A percentile compares a stretch with the other conserved stretches of the same genome.
These are phyloP conservation scores for Debaryomyces coudertii DNA, from an alignment of 1,139 yeast genomes.

Conservation along the genomic window DNA sequence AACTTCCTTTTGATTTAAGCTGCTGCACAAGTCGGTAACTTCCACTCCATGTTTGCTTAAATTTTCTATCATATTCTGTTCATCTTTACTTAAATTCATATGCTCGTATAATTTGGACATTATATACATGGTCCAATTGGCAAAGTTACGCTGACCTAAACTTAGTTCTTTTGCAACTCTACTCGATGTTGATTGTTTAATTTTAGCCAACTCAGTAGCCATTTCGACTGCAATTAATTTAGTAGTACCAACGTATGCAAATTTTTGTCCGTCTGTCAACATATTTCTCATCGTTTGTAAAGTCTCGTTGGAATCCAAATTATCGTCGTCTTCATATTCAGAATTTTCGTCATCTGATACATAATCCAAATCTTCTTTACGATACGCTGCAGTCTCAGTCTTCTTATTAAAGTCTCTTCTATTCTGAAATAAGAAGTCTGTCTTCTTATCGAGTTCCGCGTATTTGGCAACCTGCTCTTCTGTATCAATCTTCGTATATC, in stretches of 20 bases:
- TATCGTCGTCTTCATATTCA: conserved; percentile 39
- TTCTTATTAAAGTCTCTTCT: conserved; percentile 15
- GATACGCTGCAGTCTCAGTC: conserved; percentile 13
- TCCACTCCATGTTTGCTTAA: conserved; percentile 83
- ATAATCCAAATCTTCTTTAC: conserved; percentile 28
- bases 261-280: conserved; percentile 81
- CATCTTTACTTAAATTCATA: conserved; percentile 71
- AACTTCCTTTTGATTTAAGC: conserved; percentile 48
- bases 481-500: conserved; percentile 88
- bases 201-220: conserved; percentile 74
- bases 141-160: conserved; percentile 76
- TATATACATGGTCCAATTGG: conserved; percentile 81
- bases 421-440: conserved; percentile 73
- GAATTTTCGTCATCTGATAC: conserved; percentile 27
- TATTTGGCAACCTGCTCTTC: conserved; percentile 86
- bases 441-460: conserved; percentile 71
- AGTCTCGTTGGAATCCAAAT: conserved; percentile 60
- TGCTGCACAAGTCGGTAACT: conserved; percentile 67
- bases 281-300: conserved; percentile 79
- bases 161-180: conserved; percentile 63
- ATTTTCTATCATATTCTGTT: conserved; percentile 84
- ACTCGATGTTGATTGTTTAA: conserved; percentile 55
- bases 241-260: conserved; percentile 88
- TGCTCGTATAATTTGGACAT: conserved; percentile 79
- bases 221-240: conserved; percentile 75